Conservation (phyloP, 345 rosid genomes). For the Citrus australasica region DNA sequence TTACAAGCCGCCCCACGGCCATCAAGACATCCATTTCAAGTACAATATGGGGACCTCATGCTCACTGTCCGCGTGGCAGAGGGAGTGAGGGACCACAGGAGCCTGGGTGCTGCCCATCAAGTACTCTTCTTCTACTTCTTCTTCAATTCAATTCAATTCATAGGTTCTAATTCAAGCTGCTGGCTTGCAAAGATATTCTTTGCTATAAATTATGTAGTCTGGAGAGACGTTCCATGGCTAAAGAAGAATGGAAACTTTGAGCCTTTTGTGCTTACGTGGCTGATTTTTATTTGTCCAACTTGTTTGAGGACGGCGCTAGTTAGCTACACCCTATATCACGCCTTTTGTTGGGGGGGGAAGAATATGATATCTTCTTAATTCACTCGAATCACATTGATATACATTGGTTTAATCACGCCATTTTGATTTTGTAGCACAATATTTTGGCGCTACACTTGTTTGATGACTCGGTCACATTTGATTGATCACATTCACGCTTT, state of each 20-base stretch:
- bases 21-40: neutral
- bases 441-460: neutral
- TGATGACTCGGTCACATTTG: neutral
- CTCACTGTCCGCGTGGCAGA: too few relatives aligned
- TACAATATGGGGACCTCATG: neutral
- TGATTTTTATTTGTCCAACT: neutral
- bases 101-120: too few relatives aligned
- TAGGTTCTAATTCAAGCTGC: too few relatives aligned
- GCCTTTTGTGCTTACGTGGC: neutral
- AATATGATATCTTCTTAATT: neutral
- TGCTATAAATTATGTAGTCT: neutral
- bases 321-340: neutral
- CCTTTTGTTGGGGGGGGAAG: neutral
- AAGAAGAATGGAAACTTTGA: neutral
- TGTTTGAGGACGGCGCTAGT: neutral
- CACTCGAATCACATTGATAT: neutral
- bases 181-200: neutral
- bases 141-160: too few relatives aligned
- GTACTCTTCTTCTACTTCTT: too few relatives aligned
- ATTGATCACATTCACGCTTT: neutral
- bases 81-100: too few relatives aligned
- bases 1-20: constrained; percentile 26
- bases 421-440: constrained; percentile 9
- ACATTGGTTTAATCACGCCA: constrained; percentile 32
- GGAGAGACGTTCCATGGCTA: neutral